Evolutionary conservation across 1,284 basidiomycete genomes (phyloP).

Genomic region (Cerioporus squamosus): DNA sequence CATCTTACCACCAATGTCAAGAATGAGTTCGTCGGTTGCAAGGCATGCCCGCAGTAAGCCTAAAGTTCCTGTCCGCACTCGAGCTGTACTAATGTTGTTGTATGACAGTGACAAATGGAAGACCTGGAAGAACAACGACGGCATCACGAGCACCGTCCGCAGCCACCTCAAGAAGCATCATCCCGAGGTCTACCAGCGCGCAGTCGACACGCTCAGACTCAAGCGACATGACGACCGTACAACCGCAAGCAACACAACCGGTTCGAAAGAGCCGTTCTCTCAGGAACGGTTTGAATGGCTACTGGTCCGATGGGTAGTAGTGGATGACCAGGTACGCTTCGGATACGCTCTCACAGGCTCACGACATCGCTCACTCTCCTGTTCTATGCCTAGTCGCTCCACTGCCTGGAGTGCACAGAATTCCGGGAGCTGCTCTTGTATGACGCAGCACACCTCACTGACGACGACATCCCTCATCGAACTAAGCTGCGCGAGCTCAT

Average conservation of each 20-base stretch:
- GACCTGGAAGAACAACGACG: conserved; percentile 1
- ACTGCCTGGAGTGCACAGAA: no score
- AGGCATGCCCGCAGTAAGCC: no score
- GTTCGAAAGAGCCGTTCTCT: background rate
- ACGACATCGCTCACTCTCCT: background rate
- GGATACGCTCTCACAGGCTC: background rate
- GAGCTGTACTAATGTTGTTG: background rate
- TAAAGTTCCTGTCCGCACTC: no score
- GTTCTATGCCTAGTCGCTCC: background rate
- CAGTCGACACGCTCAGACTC: background rate
- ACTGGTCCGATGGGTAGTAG: background rate
- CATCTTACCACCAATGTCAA: no score
- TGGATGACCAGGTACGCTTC: background rate
- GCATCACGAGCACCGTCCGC: conserved; percentile 7
- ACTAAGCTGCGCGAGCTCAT: no score
- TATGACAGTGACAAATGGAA: background rate
- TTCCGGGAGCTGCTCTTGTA: no score
- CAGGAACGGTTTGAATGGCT: background rate
- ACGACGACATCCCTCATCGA: no score
- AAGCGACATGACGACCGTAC: background rate
- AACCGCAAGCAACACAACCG: background rate
- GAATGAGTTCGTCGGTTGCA: no score
- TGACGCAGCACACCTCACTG: no score
- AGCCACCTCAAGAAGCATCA: background rate
- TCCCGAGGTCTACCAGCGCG: background rate